These are phyloP conservation scores for Peronospora belbahrii DNA, from an alignment of 352 stramenopile genomes.

Conservation along the genomic window DNA sequence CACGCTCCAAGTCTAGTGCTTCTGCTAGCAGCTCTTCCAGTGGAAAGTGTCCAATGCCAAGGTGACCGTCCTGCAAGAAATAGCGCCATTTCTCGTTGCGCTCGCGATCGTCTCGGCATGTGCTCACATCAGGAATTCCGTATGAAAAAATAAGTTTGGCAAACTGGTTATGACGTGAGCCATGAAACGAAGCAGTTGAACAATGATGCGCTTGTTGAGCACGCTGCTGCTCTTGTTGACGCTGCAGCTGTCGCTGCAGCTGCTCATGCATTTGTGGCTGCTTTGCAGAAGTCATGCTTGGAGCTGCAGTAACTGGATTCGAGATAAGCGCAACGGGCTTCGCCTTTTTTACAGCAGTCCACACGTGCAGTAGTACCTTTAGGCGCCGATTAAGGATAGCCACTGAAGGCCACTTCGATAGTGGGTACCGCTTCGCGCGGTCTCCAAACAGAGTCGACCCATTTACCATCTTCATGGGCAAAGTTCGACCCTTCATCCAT, in stretches of 20 bases:
- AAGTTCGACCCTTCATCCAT: slow-evolving; percentile 50
- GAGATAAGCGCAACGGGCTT: slow-evolving; percentile 3
- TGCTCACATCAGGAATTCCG: slow-evolving; percentile 62
- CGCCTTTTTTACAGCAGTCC: slow-evolving; percentile 24
- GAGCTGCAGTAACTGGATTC: slow-evolving; percentile 5
- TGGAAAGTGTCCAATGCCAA: slow-evolving; percentile 34
- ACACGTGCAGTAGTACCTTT: slow-evolving; percentile 42
- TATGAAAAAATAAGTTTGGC: slow-evolving; percentile 70
- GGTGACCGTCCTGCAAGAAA: slow-evolving; percentile 48
- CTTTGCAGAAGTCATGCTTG: slow-evolving; percentile 8
- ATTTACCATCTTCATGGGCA: slow-evolving; percentile 31
- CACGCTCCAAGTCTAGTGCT: slow-evolving; percentile 52
- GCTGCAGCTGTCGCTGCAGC: slow-evolving; percentile 14
- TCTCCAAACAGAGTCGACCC: slow-evolving; percentile 50
- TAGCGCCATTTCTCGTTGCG: slow-evolving; percentile 73
- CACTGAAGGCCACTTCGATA: slow-evolving; percentile 40
- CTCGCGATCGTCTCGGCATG: slow-evolving; percentile 42
- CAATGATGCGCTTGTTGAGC: slow-evolving; percentile 14
- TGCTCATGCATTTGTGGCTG: slow-evolving; percentile 10
- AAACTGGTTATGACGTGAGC: slow-evolving; percentile 55
- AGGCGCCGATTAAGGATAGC: slow-evolving; percentile 44
- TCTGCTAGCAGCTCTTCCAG: slow-evolving; percentile 44
- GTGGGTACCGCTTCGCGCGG: slow-evolving; percentile 24
- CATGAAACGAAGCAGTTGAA: slow-evolving; percentile 11
- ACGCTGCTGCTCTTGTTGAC: slow-evolving; percentile 17